Evolutionary conservation across 2,329 filamentous ascomycete genomes (phyloP).

Genomic region (Aspergillus sp.): DNA sequence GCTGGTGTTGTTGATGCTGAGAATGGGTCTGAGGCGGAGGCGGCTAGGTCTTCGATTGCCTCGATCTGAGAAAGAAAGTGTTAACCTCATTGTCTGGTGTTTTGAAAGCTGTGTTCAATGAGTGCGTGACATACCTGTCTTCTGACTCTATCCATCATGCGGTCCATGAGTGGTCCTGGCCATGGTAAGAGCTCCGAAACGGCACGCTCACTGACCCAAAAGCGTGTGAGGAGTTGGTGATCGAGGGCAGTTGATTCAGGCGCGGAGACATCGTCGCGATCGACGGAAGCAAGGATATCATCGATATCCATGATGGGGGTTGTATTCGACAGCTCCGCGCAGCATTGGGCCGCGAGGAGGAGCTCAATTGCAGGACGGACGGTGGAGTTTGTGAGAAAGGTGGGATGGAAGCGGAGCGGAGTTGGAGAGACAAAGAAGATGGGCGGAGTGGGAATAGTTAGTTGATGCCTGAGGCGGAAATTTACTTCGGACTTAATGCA

Average conservation of each 20-base stretch:
- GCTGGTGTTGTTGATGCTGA: slow-evolving; percentile 55
- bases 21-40: slow-evolving; percentile 38
- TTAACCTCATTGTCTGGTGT: no score
- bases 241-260: slow-evolving; percentile 51
- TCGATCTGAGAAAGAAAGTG: slow-evolving; percentile 47
- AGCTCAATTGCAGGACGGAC: neutral
- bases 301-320: slow-evolving; percentile 65
- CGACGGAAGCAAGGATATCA: slow-evolving; percentile 72
- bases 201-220: slow-evolving; percentile 88
- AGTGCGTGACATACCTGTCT: slow-evolving; percentile 44
- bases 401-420: slow-evolving; percentile 13
- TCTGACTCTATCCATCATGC: slow-evolving; percentile 69
- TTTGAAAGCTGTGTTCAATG: neutral
- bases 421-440: slow-evolving; percentile 3
- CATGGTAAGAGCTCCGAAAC: slow-evolving; percentile 85
- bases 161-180: slow-evolving; percentile 70
- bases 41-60: slow-evolving; percentile 58
- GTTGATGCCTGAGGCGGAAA: slow-evolving; percentile 1
- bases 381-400: slow-evolving; percentile 2
- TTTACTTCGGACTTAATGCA: no score
- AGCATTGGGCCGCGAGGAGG: slow-evolving; percentile 2
- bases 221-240: slow-evolving; percentile 81
- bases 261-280: slow-evolving; percentile 48
- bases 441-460: neutral
- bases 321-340: neutral